Conservation (phyloP, 768 basidiomycete species). For the Lanmaoa pseudosensibilis region DNA sequence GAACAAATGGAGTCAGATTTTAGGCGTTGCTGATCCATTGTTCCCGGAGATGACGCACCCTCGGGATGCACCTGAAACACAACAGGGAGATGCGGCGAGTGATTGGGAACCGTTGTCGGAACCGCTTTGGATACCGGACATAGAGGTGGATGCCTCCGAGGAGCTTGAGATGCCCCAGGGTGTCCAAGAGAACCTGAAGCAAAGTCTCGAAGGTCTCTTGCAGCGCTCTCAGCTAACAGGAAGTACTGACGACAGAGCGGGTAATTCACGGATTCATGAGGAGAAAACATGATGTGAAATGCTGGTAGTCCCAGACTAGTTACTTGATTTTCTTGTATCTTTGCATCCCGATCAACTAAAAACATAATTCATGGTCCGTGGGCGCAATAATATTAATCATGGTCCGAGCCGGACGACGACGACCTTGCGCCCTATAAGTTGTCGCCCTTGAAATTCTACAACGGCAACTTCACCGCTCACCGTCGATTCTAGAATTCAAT, state of each 20-base stretch:
- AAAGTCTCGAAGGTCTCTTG: conserved; percentile 23
- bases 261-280: not conserved
- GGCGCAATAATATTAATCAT: not conserved
- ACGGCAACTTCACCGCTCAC: not conserved
- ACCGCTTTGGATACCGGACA: conserved; percentile 1
- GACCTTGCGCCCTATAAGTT: not conserved
- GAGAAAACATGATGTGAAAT: not conserved
- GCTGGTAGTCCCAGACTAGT: not conserved
- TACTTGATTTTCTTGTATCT: not conserved
- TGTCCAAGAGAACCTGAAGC: conserved; percentile 20
- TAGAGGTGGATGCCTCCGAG: not conserved
- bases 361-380: not conserved
- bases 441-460: not conserved
- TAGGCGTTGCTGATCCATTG: conserved; percentile 31
- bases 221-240: conserved; percentile 9
- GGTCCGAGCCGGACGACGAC: conserved; percentile 19
- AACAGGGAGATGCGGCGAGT: not conserved
- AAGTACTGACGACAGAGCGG: not conserved
- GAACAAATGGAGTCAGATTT: conserved; percentile 37
- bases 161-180: conserved; percentile 5
- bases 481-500: not conserved
- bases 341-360: not conserved
- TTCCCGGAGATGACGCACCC: conserved; percentile 31
- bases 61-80: conserved; percentile 2
- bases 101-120: conserved; percentile 32